Percentiles rank a stretch among this genome's conserved stretches.
These are phyloP conservation scores for Pseudogymnoascus sp. DNA, from an alignment of 2,329 filamentous ascomycete genomes.

Conservation along the genomic window DNA sequence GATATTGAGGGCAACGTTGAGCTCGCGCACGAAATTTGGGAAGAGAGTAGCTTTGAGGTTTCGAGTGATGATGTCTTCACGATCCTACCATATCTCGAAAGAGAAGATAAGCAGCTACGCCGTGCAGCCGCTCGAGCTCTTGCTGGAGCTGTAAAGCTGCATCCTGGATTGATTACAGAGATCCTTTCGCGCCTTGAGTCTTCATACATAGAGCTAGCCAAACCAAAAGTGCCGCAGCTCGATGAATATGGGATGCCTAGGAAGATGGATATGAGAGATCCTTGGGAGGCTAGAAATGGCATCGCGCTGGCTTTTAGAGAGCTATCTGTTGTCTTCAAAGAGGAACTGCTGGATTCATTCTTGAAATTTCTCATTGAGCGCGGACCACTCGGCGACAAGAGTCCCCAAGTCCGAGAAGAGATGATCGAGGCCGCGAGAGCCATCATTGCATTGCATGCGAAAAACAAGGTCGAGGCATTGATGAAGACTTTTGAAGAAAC, in stretches of 20 bases:
- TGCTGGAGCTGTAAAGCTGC: constrained; percentile 60
- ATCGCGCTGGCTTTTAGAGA: constrained; percentile 82
- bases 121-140: constrained; percentile 75
- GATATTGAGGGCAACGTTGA: constrained; percentile 81
- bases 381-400: constrained; percentile 80
- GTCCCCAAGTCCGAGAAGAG: constrained; percentile 67
- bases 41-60: constrained; percentile 76
- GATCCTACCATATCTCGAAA: constrained; percentile 72
- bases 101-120: constrained; percentile 71
- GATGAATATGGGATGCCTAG: constrained; percentile 93
- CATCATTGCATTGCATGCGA: constrained; percentile 74
- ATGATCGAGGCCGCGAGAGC: constrained; percentile 87
- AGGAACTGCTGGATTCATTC: constrained; percentile 64
- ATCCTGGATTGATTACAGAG: constrained; percentile 51
- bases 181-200: constrained; percentile 59
- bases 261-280: constrained; percentile 79
- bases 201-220: constrained; percentile 70
- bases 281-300: constrained; percentile 86
- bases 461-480: constrained; percentile 73
- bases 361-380: constrained; percentile 78
- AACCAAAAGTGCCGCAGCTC: constrained; percentile 72
- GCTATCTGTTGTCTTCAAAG: constrained; percentile 62
- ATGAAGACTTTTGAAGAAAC: constrained; percentile 89
- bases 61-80: constrained; percentile 55
- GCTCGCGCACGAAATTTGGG: constrained; percentile 83